A percentile compares a stretch with the other conserved stretches of the same genome.
Conservation (phyloP, 2,329 filamentous ascomycete species). For the Allantophomopsis cytisporea region DNA sequence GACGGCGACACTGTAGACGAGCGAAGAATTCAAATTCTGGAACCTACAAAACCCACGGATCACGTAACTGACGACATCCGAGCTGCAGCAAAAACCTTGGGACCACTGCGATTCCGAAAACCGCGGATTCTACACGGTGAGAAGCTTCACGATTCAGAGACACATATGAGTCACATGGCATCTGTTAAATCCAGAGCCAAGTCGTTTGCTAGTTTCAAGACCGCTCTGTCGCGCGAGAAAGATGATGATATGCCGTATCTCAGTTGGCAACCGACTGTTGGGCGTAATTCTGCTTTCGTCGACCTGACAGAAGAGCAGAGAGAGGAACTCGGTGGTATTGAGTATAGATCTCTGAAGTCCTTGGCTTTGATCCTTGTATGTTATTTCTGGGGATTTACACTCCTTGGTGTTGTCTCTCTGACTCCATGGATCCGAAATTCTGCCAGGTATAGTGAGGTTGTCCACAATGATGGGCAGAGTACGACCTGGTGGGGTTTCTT, state of each 20-base stretch:
- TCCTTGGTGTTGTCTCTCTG: constrained; percentile 61
- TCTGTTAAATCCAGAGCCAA: constrained; percentile 11
- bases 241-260: constrained; percentile 70
- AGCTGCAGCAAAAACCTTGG: constrained; percentile 10
- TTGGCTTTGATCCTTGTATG: constrained; percentile 62
- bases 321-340: constrained; percentile 90
- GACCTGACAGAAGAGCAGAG: constrained; percentile 81
- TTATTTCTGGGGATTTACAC: constrained; percentile 76
- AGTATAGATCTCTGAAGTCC: constrained; percentile 85
- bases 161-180: constrained; percentile 2
- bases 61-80: constrained; percentile 15
- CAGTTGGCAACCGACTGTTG: constrained; percentile 86
- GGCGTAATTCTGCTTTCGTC: constrained; percentile 84
- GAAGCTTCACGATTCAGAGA: constrained; percentile 15
- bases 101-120: constrained; percentile 26
- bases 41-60: constrained; percentile 9
- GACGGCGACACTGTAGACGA: constrained; percentile 14
- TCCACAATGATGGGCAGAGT: constrained; percentile 47
- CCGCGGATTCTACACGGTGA: constrained; percentile 24
- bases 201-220: constrained; percentile 45
- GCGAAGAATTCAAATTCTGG: constrained; percentile 16
- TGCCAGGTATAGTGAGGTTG: constrained; percentile 45
- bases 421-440: constrained; percentile 67
- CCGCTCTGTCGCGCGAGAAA: constrained; percentile 14
- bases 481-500: constrained; percentile 88